A percentile compares a stretch with the other conserved stretches of the same genome.
phyloP scores from a whole-genome alignment of 768 basidiomycete species.

The Panellus pusillus region DNA sequence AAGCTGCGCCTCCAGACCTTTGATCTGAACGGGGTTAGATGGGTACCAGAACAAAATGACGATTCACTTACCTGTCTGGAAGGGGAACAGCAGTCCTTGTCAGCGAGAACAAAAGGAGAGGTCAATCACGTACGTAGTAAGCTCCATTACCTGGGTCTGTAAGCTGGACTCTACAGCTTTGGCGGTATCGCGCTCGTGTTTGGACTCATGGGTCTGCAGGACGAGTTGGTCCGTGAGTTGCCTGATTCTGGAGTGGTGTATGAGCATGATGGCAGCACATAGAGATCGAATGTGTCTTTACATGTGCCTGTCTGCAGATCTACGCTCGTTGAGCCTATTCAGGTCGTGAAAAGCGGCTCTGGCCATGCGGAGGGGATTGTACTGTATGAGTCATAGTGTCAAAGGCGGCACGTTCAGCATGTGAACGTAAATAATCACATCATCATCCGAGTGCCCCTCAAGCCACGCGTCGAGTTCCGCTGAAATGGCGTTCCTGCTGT shows the following conservation, averaged over 20 bases:
- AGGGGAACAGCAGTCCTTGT: not conserved
- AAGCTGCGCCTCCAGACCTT: conserved; percentile 32
- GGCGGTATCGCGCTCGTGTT: conserved; percentile 1
- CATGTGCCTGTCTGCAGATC: conserved; percentile 3
- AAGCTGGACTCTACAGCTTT: conserved; percentile 16
- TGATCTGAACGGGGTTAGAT: conserved; percentile 22
- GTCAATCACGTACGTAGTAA: conserved; percentile 8
- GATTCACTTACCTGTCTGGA: conserved; percentile 21
- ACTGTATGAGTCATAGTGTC: conserved; percentile 18
- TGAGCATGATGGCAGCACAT: conserved; percentile 1
- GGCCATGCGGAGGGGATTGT: conserved; percentile 31
- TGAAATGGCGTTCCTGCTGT: conserved; percentile 33
- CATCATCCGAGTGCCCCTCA: conserved; percentile 36
- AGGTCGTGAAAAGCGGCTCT: conserved; percentile 15
- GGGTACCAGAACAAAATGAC: not conserved
- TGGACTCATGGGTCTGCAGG: conserved; percentile 1
- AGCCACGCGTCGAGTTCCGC: conserved; percentile 56
- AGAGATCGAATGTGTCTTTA: not conserved
- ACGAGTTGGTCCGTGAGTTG: not conserved
- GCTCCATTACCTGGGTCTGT: conserved; percentile 1
- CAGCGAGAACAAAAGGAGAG: not conserved
- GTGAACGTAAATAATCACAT: conserved; percentile 27
- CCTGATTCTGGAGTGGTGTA: conserved; percentile 1
- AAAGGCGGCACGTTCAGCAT: conserved; percentile 12
- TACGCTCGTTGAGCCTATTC: conserved; percentile 11